Conservation (phyloP, 257 asterid genomes). For the Solanum bukasovii region DNA sequence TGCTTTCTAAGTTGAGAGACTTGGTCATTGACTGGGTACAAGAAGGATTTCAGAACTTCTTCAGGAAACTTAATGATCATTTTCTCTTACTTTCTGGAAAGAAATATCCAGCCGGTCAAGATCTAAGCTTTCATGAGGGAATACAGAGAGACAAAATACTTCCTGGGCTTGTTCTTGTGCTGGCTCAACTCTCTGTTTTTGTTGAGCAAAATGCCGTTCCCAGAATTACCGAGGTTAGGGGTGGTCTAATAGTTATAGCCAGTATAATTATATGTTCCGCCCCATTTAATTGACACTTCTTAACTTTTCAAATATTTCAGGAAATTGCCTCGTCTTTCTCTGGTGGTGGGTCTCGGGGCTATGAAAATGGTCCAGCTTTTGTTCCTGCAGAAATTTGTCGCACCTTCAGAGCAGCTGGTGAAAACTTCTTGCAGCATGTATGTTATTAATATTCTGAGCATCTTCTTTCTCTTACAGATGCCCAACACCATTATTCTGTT, state of each 20-base stretch:
- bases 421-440: slow-evolving; percentile 78
- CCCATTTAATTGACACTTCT: background rate
- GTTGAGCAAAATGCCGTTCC: slow-evolving; percentile 79
- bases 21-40: slow-evolving; percentile 61
- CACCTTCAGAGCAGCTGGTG: slow-evolving; percentile 67
- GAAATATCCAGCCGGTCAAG: slow-evolving; percentile 38
- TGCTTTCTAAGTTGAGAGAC: slow-evolving; percentile 64
- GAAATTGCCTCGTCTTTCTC: slow-evolving; percentile 76
- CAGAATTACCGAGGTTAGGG: slow-evolving; percentile 71
- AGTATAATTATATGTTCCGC: background rate
- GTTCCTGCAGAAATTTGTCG: slow-evolving; percentile 82
- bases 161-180: slow-evolving; percentile 88
- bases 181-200: slow-evolving; percentile 58
- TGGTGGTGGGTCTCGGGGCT: slow-evolving; percentile 57
- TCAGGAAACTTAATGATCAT: slow-evolving; percentile 51
- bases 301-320: slow-evolving; percentile 28
- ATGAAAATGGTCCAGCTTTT: slow-evolving; percentile 56
- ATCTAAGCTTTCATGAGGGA: slow-evolving; percentile 37
- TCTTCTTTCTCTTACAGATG: background rate
- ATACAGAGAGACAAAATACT: slow-evolving; percentile 49
- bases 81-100: slow-evolving; percentile 73
- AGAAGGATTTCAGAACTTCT: slow-evolving; percentile 93
- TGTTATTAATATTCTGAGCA: slow-evolving; percentile 19
- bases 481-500: background rate
- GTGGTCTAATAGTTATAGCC: background rate